Evolutionary conservation across 2,329 filamentous ascomycete species (phyloP).

Genomic region (Endoconidiophora polonica): DNA sequence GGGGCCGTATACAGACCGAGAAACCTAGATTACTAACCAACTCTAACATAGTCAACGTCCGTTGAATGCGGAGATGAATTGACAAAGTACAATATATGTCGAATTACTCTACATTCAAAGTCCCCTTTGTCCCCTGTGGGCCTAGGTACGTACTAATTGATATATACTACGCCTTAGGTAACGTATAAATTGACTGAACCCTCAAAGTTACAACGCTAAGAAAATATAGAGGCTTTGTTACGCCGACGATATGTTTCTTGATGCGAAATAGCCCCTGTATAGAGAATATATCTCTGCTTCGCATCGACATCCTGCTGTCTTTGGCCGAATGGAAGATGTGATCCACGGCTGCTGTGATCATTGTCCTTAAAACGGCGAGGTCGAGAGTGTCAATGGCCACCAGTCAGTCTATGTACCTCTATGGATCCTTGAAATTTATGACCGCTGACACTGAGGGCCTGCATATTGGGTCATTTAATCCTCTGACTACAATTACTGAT

Average conservation of each 20-base stretch:
- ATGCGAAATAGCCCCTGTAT: constrained; percentile 71
- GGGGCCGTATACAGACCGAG: too few relatives aligned
- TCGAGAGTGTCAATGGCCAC: constrained; percentile 54
- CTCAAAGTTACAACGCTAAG: constrained; percentile 35
- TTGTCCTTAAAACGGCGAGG: constrained; percentile 61
- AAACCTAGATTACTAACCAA: too few relatives aligned
- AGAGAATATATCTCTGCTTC: constrained; percentile 61
- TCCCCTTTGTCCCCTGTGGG: constrained; percentile 42
- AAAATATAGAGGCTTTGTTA: constrained; percentile 72
- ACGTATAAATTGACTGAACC: neutral
- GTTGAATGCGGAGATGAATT: constrained; percentile 41
- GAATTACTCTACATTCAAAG: constrained; percentile 62
- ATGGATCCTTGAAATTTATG: constrained; percentile 55
- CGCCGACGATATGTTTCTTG: constrained; percentile 64
- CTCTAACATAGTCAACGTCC: too few relatives aligned
- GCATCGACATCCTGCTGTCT: constrained; percentile 75
- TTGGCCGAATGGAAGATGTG: constrained; percentile 58
- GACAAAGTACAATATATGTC: constrained; percentile 49
- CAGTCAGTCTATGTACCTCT: constrained; percentile 51
- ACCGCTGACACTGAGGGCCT: constrained; percentile 71
- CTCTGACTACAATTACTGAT: constrained; percentile 46
- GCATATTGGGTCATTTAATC: constrained; percentile 55
- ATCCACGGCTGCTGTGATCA: constrained; percentile 67
- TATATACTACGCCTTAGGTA: neutral
- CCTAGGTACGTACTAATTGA: neutral